Base-by-base conservation (phyloP, 306 rosid genomes). In the Vicia faba region DNA sequence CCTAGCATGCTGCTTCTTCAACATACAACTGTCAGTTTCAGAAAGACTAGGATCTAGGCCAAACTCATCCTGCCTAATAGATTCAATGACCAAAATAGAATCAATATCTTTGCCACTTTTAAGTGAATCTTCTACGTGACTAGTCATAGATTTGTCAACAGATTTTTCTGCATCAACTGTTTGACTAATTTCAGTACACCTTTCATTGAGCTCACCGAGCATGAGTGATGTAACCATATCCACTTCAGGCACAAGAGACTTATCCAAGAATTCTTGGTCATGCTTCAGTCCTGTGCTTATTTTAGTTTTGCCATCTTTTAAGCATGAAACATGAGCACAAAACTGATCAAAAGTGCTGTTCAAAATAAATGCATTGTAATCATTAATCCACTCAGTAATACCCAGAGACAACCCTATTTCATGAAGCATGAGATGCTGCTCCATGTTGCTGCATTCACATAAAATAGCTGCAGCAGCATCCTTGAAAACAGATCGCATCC, bases 1-100 rank as follows among this genome's bases (percentile, higher is more conserved):
- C 73, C 98, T 92, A 71, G 98, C 96, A 77, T 92, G 98, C 75
- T 89, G 98, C 83, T 89, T 92, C 85, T 82, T 84, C 84, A 92
- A 62, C 89, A 92, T 80, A 82, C 76, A 63, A 78, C 78, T 82
- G 64, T 89, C 93, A 75, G 40, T 63, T 41, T 74, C 81, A 15
- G 91, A 83, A 68, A 87, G 79, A 73, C 79, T 80, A 54, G 89
- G 83, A 83, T 84, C 96, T 70, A 92, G 88, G 71, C 98, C 96
- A 82, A 92, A 92, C 76, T 92, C 98, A 76, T 92, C 96, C 51
- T 71, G 80, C 84, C 98, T 84, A 71, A 92, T 89, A 68, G 96
- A 87, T 72, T 89, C 86, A 66, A 92, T 79, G 66, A 89, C 79
- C 72, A 80, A 66, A 72, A 81, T 60, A 25, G 96, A 95, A 77